These are phyloP conservation scores for Cryptococcus sp. DNA, from an alignment of 1,284 basidiomycete species.

Conservation along the genomic window DNA sequence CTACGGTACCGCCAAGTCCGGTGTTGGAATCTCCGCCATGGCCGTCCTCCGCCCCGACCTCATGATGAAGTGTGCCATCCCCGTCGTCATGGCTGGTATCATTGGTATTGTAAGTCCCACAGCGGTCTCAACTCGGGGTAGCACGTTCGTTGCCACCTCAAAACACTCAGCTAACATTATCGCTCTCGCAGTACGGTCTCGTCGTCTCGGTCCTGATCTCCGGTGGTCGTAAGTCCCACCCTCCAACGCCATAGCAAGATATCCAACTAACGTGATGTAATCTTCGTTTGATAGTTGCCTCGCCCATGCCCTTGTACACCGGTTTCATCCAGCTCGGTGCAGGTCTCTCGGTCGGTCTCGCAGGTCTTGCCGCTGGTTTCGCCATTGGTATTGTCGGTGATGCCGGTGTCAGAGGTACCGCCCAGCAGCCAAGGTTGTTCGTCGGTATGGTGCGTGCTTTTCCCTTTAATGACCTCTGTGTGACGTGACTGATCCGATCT, in stretches of 20 bases:
- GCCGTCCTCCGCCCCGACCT: conserved; percentile 91
- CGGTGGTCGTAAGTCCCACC: conserved; percentile 64
- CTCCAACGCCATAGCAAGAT: background rate
- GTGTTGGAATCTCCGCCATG: conserved; percentile 98
- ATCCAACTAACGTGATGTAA: background rate
- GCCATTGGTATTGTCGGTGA: conserved; percentile 96
- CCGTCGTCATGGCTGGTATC: conserved; percentile 99
- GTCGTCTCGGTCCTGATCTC: conserved; percentile 90
- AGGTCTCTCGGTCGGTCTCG: conserved; percentile 81
- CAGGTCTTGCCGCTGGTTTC: conserved; percentile 86
- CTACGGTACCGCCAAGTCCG: conserved; percentile 95
- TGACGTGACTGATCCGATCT: background rate
- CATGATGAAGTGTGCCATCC: conserved; percentile 94
- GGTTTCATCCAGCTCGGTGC: conserved; percentile 89
- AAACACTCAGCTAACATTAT: background rate
- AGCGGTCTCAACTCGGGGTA: background rate
- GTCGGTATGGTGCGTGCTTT: conserved; percentile 60
- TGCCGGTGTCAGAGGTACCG: conserved; percentile 85
- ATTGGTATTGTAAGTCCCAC: conserved; percentile 69
- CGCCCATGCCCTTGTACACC: conserved; percentile 69
- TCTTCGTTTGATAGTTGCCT: conserved; percentile 37
- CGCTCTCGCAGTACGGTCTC: conserved; percentile 69
- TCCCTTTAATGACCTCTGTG: background rate
- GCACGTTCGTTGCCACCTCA: too few relatives aligned
- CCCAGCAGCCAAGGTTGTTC: conserved; percentile 89